Base-by-base conservation (phyloP, 176 grass and related monocot species). In the Luzula sylvatica region DNA sequence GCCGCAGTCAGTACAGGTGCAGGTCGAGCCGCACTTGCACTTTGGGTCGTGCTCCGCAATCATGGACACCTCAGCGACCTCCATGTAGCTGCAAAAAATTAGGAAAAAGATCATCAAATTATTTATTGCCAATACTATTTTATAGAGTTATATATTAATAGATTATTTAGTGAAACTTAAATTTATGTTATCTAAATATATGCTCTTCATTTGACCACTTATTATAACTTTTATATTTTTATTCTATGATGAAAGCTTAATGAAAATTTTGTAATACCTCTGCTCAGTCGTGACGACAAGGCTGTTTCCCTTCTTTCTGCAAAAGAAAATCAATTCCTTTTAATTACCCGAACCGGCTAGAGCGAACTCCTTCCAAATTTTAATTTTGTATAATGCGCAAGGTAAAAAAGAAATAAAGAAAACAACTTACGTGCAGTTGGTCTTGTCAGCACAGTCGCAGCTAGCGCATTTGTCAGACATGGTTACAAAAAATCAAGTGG, bases 381-480 rank as follows among this genome's bases (percentile, higher is more conserved):
- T 14, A 8, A 9, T 45, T 45, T 45, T 9, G 14, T 14, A 9
- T 45, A 14, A 45, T 45, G n/a, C n/a, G n/a, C n/a, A n/a, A n/a
- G n/a, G 19, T 29, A 22, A 7, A 11, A 3, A 7, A 29, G 14
- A 42, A 11, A 15, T 13, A 60, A 14, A 15, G 19, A 29, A 15
- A 6, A 53, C 1, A 1, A 55, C 80, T 85, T 85, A 95, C 90
- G 19, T 7, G 14, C 90, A 95, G 57, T 86, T 61, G 70, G 15
- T 73, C 83, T 75, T 88, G 72, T 84, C 76, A 50, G 83, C 60
- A 22, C 90, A 95, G 84, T 95, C 84, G 73, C 90, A 95, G 80
- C 76, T 86, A 65, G 67, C 84, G 80, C 90, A 88, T 38, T 68
- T 81, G 77, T 42, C 50, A 38, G 90, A 81, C 90, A 95, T 88